Base-by-base conservation (phyloP, 2,329 filamentous ascomycete genomes). In the Emergomyces africanus region DNA sequence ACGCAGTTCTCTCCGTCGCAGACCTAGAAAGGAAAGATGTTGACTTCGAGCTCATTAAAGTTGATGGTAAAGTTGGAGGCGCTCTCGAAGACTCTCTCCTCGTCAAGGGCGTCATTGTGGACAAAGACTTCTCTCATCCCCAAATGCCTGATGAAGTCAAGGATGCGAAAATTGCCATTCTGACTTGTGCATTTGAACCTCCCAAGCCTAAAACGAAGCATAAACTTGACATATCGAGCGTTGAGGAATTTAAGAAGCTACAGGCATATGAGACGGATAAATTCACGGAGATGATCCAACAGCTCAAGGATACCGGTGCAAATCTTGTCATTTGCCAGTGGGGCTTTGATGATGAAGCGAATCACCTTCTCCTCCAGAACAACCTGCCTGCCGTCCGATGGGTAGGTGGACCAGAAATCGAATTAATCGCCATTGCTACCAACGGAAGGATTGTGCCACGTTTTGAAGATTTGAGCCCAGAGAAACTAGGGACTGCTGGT, bases 171-270 rank as follows among this genome's bases (percentile, higher is more conserved):
- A 85, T 99, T 70, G 94, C 94, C 66, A 99, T 99, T 69, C 79
- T 99, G 61, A 99, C 94, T 57, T 99, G 94, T 74, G 90, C 94
- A 3, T 99, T 99, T 72, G 94, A 99, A 79, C 94, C 94, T 37
- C 94, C 94, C 56, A 99, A 99, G 82, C 94, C 94, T 66, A 99
- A 99, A 84, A 99, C 94, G 54, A 99, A 99, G 83, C 94, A 99
- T 78, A 95, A 96, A 81, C 83, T 99, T 62, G 94, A 99, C 71
- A 99, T 99, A 71, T 94, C 90, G 59, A 89, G 86, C 48, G 92
- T 99, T 8, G 92, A 97, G 67, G 94, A 99, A 78, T 99, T 96
- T 81, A 96, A 95, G 81, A 94, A 95, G 77, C 79, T 99, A 65
- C 94, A 99, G 72, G 89, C 82, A 67, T 99, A 99, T 78, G 94